Conservation (phyloP, 1,284 basidiomycete species). For the Jaminaea rosea region DNA sequence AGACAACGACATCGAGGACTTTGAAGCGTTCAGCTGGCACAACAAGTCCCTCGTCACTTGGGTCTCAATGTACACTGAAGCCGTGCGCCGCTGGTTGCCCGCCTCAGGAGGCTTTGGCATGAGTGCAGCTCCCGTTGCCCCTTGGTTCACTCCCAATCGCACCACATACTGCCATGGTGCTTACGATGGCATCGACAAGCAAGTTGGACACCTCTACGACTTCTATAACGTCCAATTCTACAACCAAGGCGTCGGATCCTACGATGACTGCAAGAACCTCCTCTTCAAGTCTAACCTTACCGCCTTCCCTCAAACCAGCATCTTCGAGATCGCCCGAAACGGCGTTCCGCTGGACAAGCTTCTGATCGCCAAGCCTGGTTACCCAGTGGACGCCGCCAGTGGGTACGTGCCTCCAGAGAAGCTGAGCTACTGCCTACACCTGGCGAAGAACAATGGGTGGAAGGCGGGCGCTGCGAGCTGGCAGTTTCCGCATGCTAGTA, state of each 20-base stretch:
- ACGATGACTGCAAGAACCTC: slow-evolving; percentile 47
- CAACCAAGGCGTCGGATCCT: slow-evolving; percentile 21
- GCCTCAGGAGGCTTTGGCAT: slow-evolving; percentile 48
- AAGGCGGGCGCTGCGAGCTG: slow-evolving; percentile 51
- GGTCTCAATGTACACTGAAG: slow-evolving; percentile 49
- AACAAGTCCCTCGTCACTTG: slow-evolving; percentile 5
- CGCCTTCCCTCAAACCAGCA: slow-evolving; percentile 52
- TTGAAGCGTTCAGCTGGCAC: slow-evolving; percentile 29
- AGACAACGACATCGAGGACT: slow-evolving; percentile 57
- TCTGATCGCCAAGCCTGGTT: slow-evolving; percentile 60
- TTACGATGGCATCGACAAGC: neutral
- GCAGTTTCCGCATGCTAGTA: slow-evolving; percentile 17
- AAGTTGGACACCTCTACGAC: slow-evolving; percentile 31
- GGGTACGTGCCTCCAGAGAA: slow-evolving; percentile 56
- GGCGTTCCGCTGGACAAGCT: slow-evolving; percentile 54
- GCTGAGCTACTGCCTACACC: slow-evolving; percentile 55
- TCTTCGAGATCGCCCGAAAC: slow-evolving; percentile 60
- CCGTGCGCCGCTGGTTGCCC: slow-evolving; percentile 49
- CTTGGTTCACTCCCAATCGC: slow-evolving; percentile 24
- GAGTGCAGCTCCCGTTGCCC: slow-evolving; percentile 38
- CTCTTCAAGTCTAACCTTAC: slow-evolving; percentile 53
- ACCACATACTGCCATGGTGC: slow-evolving; percentile 5
- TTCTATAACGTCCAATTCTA: slow-evolving; percentile 52
- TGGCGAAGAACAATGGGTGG: slow-evolving; percentile 58
- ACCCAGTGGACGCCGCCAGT: slow-evolving; percentile 53